phyloP scores from a whole-genome alignment of 768 basidiomycete species.

The Amanita exitialis region DNA sequence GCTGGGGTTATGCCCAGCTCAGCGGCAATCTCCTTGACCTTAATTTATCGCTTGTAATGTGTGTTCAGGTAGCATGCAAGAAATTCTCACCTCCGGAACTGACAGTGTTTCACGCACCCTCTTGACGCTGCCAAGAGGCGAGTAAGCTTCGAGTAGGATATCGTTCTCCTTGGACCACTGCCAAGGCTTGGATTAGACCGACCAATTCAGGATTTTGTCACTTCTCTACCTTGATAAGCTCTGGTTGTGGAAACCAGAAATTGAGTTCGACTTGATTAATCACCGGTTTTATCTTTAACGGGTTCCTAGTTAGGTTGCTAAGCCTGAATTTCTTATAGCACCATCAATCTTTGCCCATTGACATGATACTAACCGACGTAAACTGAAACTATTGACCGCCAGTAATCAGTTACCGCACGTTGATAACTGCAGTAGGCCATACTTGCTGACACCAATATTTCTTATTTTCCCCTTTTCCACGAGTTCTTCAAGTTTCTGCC shows the following conservation, averaged over 20 bases:
- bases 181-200: not conserved
- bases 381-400: slow-evolving; percentile 40
- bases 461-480: slow-evolving; percentile 67
- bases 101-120: slow-evolving; percentile 47
- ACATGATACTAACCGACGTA: slow-evolving; percentile 28
- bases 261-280: slow-evolving; percentile 75
- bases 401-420: not conserved
- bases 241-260: slow-evolving; percentile 70
- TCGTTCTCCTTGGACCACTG: slow-evolving; percentile 62
- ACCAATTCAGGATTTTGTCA: not conserved
- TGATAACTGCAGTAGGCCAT: slow-evolving; percentile 5
- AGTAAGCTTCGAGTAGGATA: slow-evolving; percentile 66
- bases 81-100: slow-evolving; percentile 38
- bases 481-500: slow-evolving; percentile 72
- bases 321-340: slow-evolving; percentile 25
- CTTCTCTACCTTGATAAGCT: slow-evolving; percentile 48
- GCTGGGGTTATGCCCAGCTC: slow-evolving; percentile 65
- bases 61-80: not conserved
- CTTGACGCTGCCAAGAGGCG: slow-evolving; percentile 56
- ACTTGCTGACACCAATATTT: slow-evolving; percentile 85
- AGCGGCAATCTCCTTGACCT: slow-evolving; percentile 49
- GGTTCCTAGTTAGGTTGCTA: slow-evolving; percentile 52
- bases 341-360: not conserved
- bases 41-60: not conserved
- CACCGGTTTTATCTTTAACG: slow-evolving; percentile 50